These are phyloP conservation scores for Lactifluus piperatus DNA, from an alignment of 768 basidiomycete species.

Conservation along the genomic window DNA sequence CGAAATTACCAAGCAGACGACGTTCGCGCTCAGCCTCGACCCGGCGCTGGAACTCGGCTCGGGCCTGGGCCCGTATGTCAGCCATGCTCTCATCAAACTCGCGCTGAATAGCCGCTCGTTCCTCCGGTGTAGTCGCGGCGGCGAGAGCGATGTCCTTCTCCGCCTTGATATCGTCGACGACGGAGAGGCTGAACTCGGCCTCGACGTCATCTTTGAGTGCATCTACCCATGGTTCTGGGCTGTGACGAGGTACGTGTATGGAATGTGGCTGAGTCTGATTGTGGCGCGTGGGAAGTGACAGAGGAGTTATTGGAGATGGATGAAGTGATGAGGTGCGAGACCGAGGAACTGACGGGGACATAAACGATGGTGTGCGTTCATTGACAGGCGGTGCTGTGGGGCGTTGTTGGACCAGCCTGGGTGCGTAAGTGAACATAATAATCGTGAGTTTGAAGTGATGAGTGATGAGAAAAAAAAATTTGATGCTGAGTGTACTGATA, in stretches of 20 bases:
- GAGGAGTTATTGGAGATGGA: background rate
- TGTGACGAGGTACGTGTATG: background rate
- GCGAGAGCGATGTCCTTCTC: conserved; percentile 4
- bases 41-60: conserved; percentile 13
- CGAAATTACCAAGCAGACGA: conserved; percentile 7
- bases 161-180: conserved; percentile 14
- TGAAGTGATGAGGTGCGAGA: conserved; percentile 11
- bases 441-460: background rate
- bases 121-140: conserved; percentile 1
- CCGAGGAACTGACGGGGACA: background rate
- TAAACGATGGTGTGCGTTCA: conserved; percentile 6
- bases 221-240: conserved; percentile 14
- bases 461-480: background rate
- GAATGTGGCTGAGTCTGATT: background rate
- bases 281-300: conserved; percentile 11
- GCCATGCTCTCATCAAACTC: conserved; percentile 13
- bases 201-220: conserved; percentile 17
- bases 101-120: conserved; percentile 5
- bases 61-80: conserved; percentile 14
- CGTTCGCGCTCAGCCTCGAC: conserved; percentile 17
- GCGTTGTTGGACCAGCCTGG: conserved; percentile 15
- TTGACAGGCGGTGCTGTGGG: background rate
- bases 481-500: conserved; percentile 8
- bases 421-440: conserved; percentile 11
- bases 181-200: conserved; percentile 9